Evolutionary conservation across 129 eudicot species (phyloP).

Genomic region (Flaveria linearis): DNA sequence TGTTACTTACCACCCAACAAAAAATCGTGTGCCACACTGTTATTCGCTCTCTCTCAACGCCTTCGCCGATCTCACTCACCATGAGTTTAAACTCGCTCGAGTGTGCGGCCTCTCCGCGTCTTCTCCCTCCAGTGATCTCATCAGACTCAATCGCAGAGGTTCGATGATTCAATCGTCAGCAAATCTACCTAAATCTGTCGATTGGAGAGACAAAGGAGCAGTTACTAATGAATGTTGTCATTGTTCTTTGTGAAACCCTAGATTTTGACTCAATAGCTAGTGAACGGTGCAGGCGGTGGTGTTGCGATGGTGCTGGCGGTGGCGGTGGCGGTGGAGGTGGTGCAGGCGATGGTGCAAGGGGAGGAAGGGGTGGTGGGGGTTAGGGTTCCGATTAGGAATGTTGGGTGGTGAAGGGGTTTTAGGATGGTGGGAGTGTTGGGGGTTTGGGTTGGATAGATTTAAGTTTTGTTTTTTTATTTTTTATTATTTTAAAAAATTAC

Average conservation of each 20-base stretch:
- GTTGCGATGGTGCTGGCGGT: too few relatives aligned
- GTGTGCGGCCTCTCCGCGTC: constrained; percentile 47
- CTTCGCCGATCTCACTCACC: constrained; percentile 91
- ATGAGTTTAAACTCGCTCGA: constrained; percentile 67
- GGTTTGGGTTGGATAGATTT: too few relatives aligned
- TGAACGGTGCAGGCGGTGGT: not conserved
- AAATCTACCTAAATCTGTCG: constrained; percentile 52
- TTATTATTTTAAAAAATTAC: too few relatives aligned
- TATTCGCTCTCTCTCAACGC: constrained; percentile 75
- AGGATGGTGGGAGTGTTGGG: too few relatives aligned
- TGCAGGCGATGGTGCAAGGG: too few relatives aligned
- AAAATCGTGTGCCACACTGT: too few relatives aligned
- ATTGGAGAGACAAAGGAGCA: constrained; percentile 94
- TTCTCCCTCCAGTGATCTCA: constrained; percentile 42
- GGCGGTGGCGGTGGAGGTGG: too few relatives aligned
- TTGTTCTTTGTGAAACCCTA: constrained; percentile 11
- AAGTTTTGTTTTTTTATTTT: too few relatives aligned
- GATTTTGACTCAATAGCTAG: constrained; percentile 2
- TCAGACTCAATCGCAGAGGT: constrained; percentile 48
- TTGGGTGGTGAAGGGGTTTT: too few relatives aligned
- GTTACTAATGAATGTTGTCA: constrained; percentile 44
- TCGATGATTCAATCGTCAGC: constrained; percentile 6
- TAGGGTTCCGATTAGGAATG: too few relatives aligned
- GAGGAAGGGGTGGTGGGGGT: too few relatives aligned
- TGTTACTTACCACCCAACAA: too few relatives aligned